These are phyloP conservation scores for Termitomyces sp. DNA, from an alignment of 768 basidiomycete genomes.

Conservation along the genomic window DNA sequence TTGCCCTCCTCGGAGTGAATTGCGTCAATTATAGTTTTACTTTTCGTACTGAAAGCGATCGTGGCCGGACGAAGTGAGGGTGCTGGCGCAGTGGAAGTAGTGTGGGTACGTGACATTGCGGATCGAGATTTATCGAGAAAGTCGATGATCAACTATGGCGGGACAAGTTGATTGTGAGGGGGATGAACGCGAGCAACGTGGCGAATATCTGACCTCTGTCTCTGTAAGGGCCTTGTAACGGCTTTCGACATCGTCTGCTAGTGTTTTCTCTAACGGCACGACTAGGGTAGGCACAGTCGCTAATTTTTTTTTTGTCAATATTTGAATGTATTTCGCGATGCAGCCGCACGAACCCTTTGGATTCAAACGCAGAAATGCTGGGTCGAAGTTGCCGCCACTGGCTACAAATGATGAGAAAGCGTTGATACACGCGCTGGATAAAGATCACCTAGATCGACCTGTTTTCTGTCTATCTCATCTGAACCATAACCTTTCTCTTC, in stretches of 20 bases:
- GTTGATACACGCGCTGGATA: background rate
- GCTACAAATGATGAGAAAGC: slow-evolving; percentile 31
- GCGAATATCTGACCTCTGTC: slow-evolving; percentile 47
- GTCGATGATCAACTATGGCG: slow-evolving; percentile 67
- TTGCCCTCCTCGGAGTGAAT: slow-evolving; percentile 61
- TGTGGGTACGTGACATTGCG: slow-evolving; percentile 59
- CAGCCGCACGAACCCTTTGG: slow-evolving; percentile 52
- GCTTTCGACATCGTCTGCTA: slow-evolving; percentile 65
- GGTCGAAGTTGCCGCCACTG: slow-evolving; percentile 77
- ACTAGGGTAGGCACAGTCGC: slow-evolving; percentile 81
- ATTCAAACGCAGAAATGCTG: slow-evolving; percentile 75
- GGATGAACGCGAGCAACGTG: background rate
- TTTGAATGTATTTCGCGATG: background rate
- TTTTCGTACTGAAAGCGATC: slow-evolving; percentile 58
- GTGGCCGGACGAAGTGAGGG: slow-evolving; percentile 79
- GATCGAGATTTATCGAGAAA: slow-evolving; percentile 85
- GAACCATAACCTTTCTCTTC: slow-evolving; percentile 82
- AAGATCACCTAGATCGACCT: slow-evolving; percentile 57
- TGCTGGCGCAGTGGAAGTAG: slow-evolving; percentile 70
- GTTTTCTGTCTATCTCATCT: slow-evolving; percentile 69
- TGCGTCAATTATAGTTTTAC: slow-evolving; percentile 50
- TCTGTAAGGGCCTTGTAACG: slow-evolving; percentile 80
- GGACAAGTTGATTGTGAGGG: background rate
- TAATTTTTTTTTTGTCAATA: slow-evolving; percentile 19
- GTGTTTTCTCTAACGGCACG: slow-evolving; percentile 77